These are phyloP conservation scores for Leccinum subgranulosum DNA, from an alignment of 768 basidiomycete species.

Conservation along the genomic window DNA sequence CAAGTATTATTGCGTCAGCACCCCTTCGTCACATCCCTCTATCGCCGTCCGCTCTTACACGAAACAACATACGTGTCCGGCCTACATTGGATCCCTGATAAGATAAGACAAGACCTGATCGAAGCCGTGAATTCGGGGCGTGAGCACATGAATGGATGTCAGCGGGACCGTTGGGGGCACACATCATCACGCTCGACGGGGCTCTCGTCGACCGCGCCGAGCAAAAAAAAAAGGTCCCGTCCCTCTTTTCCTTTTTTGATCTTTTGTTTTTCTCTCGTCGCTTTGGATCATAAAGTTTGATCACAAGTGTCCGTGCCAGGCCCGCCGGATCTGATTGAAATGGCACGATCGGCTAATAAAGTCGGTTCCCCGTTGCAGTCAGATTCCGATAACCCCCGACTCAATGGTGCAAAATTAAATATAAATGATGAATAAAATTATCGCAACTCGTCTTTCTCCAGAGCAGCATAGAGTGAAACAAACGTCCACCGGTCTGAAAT, in stretches of 20 bases:
- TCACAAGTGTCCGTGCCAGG: slow-evolving; percentile 1
- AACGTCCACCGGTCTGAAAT: neutral
- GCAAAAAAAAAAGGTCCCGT: slow-evolving; percentile 5
- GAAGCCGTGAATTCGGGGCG: too few relatives aligned
- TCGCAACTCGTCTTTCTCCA: neutral
- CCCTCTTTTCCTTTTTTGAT: slow-evolving; percentile 14
- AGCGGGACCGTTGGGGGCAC: too few relatives aligned
- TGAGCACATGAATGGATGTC: too few relatives aligned
- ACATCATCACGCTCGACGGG: too few relatives aligned
- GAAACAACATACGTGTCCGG: slow-evolving; percentile 23
- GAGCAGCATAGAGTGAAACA: neutral
- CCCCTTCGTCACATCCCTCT: slow-evolving; percentile 10
- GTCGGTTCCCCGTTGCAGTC: neutral
- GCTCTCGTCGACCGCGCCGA: too few relatives aligned
- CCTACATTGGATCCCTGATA: slow-evolving; percentile 23
- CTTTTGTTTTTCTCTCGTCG: slow-evolving; percentile 13
- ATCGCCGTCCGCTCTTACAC: slow-evolving; percentile 14
- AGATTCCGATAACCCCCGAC: slow-evolving; percentile 22
- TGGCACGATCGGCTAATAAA: slow-evolving; percentile 12
- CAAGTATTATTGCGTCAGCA: slow-evolving; percentile 1
- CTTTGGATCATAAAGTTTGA: slow-evolving; percentile 5
- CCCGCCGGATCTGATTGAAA: slow-evolving; percentile 7
- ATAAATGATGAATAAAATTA: neutral
- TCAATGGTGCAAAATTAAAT: slow-evolving; percentile 2
- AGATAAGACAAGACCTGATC: slow-evolving; percentile 24